Evolutionary conservation across 495 filamentous ascomycete genomes (phyloP), one percentile per base, ranked within the genome.

Genomic region (Aspergillus conjunctus): DNA sequence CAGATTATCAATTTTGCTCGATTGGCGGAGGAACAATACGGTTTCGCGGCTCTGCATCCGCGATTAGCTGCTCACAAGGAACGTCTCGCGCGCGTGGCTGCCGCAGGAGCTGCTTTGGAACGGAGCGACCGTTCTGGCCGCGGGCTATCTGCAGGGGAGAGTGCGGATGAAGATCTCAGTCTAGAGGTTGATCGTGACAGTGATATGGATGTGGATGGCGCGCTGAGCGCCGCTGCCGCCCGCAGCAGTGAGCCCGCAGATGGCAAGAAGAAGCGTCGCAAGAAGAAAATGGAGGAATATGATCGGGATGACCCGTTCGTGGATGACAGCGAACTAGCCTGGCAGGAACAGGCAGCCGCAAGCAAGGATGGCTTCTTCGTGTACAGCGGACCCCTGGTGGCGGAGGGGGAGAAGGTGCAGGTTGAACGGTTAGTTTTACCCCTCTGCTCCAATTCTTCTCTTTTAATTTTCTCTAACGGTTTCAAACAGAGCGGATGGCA

Each of bases 261-360:
- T 9, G 77, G 72, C 10, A 89, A 86, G 66, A 89, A 88, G 67
- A 83, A 85, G 37, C 78, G 78, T 26, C 80, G 95, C 46, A 90
- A 87, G 76, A 89, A 87, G 81, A 96, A 94, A 77, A 88, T 93
- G 62, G 94, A 98, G 66, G 90, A 96, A 61, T 98, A 98, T 67
- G 92, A 97, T 74, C 91, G 91, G 63, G 91, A 94, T 54, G 94
- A 98, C 68, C 93, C 92, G 34, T 98, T 98, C 71, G 93, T 98
- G 56, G 94, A 98, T 69, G 94, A 98, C 73, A 93, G 91, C 14
- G 94, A 98, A 68, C 68, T 97, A 76, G 83, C 93, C 8, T 98
- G 93, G 92, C 92, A 98, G 75, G 91, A 96, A 73, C 90, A 93
- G 71, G 93, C 94, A 20, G 91, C 92, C 17, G 92, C 92, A 20